Evolutionary conservation across 1,139 yeast genomes (phyloP), one percentile per base, ranked within the genome.

Genomic region (Eremothecium gossypii): DNA sequence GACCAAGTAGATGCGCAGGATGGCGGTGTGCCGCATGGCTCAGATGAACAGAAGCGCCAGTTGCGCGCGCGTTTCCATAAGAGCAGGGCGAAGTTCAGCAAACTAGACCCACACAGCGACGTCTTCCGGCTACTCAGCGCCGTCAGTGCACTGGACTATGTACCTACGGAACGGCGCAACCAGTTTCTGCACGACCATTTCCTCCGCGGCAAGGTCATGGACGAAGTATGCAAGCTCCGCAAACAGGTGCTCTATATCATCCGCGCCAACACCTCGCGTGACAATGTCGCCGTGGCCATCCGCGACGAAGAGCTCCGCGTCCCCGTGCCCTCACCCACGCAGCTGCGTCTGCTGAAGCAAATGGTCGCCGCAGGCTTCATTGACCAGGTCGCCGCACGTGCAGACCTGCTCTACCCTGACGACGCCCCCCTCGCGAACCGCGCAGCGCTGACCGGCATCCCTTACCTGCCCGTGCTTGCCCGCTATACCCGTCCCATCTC

Each of bases 331-430:
- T 63, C 71, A 8, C 72, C 75, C 39, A 61, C 65, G 11, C 98
- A 93, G 65, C 60, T 86, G 8, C 73, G 77, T 42, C 83, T 94
- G 1, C 66, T 93, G 50, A 89, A 87, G 57, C 98, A 93, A 62
- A 89, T 93, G 79, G 69, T 91, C 8, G 77, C 96, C 2, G 81
- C 96, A 0, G 98, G 98, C 0, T 93, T 85, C 54, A 71, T 91
- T 39, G 98, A 93, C 60, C 95, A 85, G 57, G 74, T 91, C 13
- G 95, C 95, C 1, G 74, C 85, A 10, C 70, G 97, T 48, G 91
- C 85, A 0, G 96, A 87, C 56, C 45, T 41, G 14, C 52, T 79
- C 28, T 66, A 80, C 8, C 78, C 84, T n/a, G 66, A 78, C 0
- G 94, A 83, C 33, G 69, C 76, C 9, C 68, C 64, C 34, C 62